Evolutionary conservation across 768 basidiomycete genomes (phyloP).

Genomic region (Suillus brevipes): DNA sequence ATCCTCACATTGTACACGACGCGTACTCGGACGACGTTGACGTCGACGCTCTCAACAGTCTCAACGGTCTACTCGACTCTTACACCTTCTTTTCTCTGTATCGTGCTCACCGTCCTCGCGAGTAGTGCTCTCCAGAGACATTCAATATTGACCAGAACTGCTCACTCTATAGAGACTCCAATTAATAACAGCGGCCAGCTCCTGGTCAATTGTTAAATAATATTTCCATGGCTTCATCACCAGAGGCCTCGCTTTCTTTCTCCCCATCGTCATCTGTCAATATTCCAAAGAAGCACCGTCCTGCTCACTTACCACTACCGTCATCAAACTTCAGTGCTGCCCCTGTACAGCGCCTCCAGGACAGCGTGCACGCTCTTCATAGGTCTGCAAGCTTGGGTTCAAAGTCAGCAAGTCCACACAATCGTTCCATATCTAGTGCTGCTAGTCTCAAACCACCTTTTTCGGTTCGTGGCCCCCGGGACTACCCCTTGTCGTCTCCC

Average conservation of each 20-base stretch:
- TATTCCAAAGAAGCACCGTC: conserved; percentile 10
- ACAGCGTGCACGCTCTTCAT: conserved; percentile 1
- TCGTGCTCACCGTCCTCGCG: neutral
- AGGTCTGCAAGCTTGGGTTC: conserved; percentile 15
- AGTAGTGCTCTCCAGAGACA: neutral
- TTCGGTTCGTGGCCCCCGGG: conserved; percentile 14
- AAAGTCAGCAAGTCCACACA: conserved; percentile 9
- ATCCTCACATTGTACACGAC: neutral
- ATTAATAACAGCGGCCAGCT: neutral
- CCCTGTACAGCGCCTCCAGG: conserved; percentile 17
- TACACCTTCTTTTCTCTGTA: neutral
- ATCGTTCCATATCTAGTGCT: conserved; percentile 12
- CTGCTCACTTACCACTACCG: conserved; percentile 17
- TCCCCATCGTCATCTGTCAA: conserved; percentile 5
- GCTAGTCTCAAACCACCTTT: conserved; percentile 19
- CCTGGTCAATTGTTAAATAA: conserved; percentile 5
- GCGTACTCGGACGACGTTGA: neutral
- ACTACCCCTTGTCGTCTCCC: conserved; percentile 27
- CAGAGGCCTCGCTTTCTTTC: conserved; percentile 16
- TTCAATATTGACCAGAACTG: neutral
- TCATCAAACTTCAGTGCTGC: conserved; percentile 18
- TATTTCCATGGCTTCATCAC: conserved; percentile 13
- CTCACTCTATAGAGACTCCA: neutral
- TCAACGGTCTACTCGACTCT: neutral
- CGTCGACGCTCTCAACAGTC: neutral